Percentiles rank a stretch among this genome's conserved stretches.
These are phyloP conservation scores for Stephanodiscus triporus DNA, from an alignment of 108 stramenopile genomes.

Conservation along the genomic window DNA sequence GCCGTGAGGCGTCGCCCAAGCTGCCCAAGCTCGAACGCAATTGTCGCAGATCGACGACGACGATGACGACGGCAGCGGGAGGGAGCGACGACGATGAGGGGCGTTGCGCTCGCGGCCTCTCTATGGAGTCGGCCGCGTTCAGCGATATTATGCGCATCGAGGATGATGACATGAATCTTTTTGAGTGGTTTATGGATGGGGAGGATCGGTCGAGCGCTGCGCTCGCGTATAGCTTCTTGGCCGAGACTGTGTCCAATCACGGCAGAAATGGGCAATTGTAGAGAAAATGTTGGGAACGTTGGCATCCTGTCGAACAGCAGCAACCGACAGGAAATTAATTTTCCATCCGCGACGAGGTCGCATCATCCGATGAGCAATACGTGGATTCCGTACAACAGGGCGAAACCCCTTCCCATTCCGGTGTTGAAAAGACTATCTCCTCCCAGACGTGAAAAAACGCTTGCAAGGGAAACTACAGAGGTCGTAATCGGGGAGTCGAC, in stretches of 20 bases:
- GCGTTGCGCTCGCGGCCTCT: background rate
- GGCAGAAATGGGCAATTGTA: too few relatives aligned
- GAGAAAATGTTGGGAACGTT: too few relatives aligned
- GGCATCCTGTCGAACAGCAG: background rate
- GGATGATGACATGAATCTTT: conserved; percentile 53
- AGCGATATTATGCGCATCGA: conserved; percentile 50
- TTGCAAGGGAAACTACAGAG: background rate
- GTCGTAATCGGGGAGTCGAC: conserved; percentile 18
- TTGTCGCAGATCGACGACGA: too few relatives aligned
- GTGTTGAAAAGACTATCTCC: conserved; percentile 15
- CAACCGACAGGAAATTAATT: conserved; percentile 21
- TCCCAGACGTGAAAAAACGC: background rate
- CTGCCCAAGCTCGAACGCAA: background rate
- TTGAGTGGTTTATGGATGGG: conserved; percentile 55
- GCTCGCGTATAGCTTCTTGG: conserved; percentile 42
- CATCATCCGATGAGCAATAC: background rate
- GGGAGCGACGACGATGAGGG: background rate
- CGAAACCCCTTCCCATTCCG: conserved; percentile 45
- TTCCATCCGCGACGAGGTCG: conserved; percentile 12
- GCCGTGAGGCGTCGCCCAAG: conserved; percentile 19
- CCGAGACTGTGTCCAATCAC: background rate
- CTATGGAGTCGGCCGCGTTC: conserved; percentile 1
- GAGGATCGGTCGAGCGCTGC: conserved; percentile 46
- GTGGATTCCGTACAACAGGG: conserved; percentile 38
- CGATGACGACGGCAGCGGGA: background rate